Conservation (phyloP, 495 filamentous ascomycete genomes). For the Annulohypoxylon moriforme region DNA sequence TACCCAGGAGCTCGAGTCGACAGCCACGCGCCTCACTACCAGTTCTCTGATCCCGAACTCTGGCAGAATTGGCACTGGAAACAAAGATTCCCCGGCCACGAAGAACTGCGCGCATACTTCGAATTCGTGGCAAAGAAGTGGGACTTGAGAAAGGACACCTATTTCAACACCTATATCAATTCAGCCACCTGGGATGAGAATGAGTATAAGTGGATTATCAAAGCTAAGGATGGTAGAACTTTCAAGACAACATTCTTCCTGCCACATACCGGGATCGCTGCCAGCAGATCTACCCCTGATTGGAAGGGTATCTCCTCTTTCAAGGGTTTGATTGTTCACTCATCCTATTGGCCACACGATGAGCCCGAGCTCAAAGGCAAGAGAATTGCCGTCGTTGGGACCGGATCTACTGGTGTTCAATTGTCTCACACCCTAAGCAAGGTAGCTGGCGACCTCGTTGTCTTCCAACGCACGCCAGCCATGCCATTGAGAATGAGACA, state of each 20-base stretch:
- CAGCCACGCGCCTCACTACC: conserved; percentile 61
- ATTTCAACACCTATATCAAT: conserved; percentile 61
- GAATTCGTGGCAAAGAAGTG: conserved; percentile 63
- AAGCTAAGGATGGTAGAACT: conserved; percentile 58
- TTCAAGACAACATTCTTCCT: conserved; percentile 62
- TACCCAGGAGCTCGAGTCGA: conserved; percentile 68
- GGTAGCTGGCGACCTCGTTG: conserved; percentile 52
- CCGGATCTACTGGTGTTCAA: conserved; percentile 70
- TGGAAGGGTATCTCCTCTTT: conserved; percentile 66
- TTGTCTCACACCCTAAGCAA: conserved; percentile 60
- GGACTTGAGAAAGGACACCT: conserved; percentile 62
- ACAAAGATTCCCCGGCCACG: conserved; percentile 61
- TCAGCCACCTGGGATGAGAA: conserved; percentile 58
- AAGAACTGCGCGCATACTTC: conserved; percentile 67
- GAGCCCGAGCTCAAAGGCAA: conserved; percentile 62
- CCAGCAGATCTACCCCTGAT: conserved; percentile 54
- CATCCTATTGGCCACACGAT: conserved; percentile 68
- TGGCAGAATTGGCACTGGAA: conserved; percentile 67
- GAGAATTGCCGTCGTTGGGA: conserved; percentile 67
- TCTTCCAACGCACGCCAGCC: conserved; percentile 66
- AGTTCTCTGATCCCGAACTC: conserved; percentile 62
- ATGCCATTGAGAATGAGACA: conserved; percentile 64
- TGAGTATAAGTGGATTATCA: conserved; percentile 59
- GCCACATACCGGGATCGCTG: conserved; percentile 57
- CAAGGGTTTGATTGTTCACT: conserved; percentile 65